phyloP scores from a whole-genome alignment of 805 yeast species.

The Yarrowia sp. region DNA sequence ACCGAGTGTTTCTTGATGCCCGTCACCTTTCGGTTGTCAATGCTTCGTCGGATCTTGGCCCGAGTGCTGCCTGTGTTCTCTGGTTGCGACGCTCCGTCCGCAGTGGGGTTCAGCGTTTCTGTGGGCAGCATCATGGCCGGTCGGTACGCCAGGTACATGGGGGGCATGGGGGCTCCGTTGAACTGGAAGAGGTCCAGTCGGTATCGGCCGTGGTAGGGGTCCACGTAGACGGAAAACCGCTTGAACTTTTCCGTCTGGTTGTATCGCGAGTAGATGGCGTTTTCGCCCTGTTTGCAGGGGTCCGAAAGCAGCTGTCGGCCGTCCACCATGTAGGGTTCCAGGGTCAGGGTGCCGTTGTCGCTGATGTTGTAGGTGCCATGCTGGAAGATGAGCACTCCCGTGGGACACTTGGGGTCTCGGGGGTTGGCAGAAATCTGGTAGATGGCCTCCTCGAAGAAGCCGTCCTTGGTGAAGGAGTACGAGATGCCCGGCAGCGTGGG shows the following conservation, averaged over 20 bases:
- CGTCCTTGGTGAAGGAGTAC: conserved; percentile 89
- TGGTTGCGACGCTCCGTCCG: conserved; percentile 29
- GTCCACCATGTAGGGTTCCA: conserved; percentile 78
- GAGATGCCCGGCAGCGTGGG: conserved; percentile 95
- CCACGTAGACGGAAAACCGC: conserved; percentile 51
- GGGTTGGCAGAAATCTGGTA: conserved; percentile 57
- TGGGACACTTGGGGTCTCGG: conserved; percentile 74
- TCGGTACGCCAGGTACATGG: conserved; percentile 83
- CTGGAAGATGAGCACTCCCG: conserved; percentile 78
- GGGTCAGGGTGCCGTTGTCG: conserved; percentile 60
- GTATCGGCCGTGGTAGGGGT: conserved; percentile 80
- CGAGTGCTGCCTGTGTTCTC: conserved; percentile 4
- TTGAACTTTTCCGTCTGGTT: conserved; percentile 60
- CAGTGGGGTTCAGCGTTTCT: conserved; percentile 81
- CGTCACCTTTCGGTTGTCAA: conserved; percentile 78
- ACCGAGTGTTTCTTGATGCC: conserved; percentile 43
- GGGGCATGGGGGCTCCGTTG: conserved; percentile 69
- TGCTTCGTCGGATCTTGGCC: conserved; percentile 55
- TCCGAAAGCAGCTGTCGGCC: conserved; percentile 88
- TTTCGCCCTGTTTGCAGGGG: conserved; percentile 63
- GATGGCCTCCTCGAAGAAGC: conserved; percentile 83
- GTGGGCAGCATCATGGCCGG: conserved; percentile 98
- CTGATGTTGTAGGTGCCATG: conserved; percentile 75
- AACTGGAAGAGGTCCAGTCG: conserved; percentile 68
- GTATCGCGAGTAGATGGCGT: conserved; percentile 59